Evolutionary conservation across 768 basidiomycete genomes (phyloP).

Genomic region (Mycena amicta): DNA sequence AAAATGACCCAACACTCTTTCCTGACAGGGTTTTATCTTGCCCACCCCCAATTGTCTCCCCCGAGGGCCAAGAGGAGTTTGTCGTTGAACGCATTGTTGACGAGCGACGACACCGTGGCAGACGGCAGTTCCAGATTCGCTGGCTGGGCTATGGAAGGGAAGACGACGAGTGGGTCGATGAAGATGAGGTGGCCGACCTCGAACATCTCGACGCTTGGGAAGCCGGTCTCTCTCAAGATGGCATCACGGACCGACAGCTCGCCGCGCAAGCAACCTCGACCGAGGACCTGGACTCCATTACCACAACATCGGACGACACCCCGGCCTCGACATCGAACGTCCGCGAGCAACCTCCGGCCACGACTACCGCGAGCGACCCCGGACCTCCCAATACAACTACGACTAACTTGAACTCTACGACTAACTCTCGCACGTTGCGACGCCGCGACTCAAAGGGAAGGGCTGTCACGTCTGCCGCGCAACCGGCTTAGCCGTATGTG

Average conservation of each 20-base stretch:
- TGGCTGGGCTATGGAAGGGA: neutral
- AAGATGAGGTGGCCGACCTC: neutral
- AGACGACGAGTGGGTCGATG: neutral
- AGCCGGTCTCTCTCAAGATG: neutral
- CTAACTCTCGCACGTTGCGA: no score
- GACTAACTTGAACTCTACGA: no score
- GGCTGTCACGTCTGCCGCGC: slow-evolving; percentile 1
- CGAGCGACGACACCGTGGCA: neutral
- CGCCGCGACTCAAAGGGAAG: neutral
- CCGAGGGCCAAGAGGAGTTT: slow-evolving; percentile 23
- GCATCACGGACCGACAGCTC: neutral
- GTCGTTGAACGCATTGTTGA: slow-evolving; percentile 34
- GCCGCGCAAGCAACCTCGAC: no score
- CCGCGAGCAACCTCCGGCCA: no score
- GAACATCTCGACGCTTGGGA: neutral
- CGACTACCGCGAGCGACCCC: no score
- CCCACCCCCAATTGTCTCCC: slow-evolving; percentile 15
- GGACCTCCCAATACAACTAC: no score
- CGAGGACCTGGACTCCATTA: neutral
- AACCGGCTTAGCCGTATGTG: neutral
- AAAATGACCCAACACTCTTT: slow-evolving; percentile 35
- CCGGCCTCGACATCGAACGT: no score
- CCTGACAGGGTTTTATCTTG: slow-evolving; percentile 21
- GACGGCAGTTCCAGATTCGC: neutral
- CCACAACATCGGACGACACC: no score